These are phyloP conservation scores for Actinomortierella wolfii DNA, from an alignment of 371 early-diverging fungal genomes.

Conservation along the genomic window DNA sequence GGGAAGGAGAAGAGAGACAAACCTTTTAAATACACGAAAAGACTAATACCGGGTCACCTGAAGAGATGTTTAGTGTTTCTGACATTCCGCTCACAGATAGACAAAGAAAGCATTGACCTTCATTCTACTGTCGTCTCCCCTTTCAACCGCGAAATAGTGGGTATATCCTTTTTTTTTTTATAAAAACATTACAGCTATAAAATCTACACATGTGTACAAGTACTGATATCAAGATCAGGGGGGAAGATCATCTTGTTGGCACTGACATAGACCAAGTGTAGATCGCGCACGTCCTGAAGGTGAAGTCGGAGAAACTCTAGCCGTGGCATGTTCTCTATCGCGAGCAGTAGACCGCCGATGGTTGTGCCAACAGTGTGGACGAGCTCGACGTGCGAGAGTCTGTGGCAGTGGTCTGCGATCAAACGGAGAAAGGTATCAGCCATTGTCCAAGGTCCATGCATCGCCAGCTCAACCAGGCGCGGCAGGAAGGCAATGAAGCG, in stretches of 20 bases:
- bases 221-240: too few relatives aligned
- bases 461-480: slow-evolving; percentile 6
- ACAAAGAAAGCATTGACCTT: too few relatives aligned
- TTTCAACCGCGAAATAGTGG: too few relatives aligned
- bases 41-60: too few relatives aligned
- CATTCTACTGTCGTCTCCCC: too few relatives aligned
- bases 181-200: too few relatives aligned
- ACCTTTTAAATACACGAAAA: too few relatives aligned
- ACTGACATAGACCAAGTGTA: slow-evolving; percentile 24
- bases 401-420: slow-evolving; percentile 26
- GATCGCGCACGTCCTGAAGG: slow-evolving; percentile 18
- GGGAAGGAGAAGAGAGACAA: too few relatives aligned
- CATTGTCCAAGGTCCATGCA: slow-evolving; percentile 24
- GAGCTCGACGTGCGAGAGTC: slow-evolving; percentile 13
- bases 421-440: slow-evolving; percentile 17
- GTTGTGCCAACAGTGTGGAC: slow-evolving; percentile 22
- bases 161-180: too few relatives aligned
- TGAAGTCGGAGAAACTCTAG: slow-evolving; percentile 14
- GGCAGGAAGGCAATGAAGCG: slow-evolving; percentile 9
- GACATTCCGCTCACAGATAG: too few relatives aligned
- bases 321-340: slow-evolving; percentile 24
- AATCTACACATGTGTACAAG: too few relatives aligned
- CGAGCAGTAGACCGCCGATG: slow-evolving; percentile 34
- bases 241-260: slow-evolving; percentile 5
- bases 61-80: too few relatives aligned